Percentiles rank a stretch among this genome's conserved stretches.
Conservation (phyloP, 306 rosid genomes). For the Elaeagnus macrophylla region DNA sequence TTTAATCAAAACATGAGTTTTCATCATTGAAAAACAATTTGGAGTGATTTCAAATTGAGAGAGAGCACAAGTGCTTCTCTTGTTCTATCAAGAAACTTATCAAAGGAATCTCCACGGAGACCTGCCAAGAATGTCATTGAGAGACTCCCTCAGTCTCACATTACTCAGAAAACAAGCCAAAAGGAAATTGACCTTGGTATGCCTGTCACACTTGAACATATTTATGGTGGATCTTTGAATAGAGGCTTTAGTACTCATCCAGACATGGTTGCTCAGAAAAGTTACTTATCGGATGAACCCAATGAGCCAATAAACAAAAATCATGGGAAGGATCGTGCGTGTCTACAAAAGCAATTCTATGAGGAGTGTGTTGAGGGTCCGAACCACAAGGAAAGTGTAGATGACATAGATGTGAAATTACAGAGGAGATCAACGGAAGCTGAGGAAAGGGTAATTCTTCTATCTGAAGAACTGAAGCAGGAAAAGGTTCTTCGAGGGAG, state of each 20-base stretch:
- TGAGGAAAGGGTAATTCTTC: constrained; percentile 58
- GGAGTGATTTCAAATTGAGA: too few relatives aligned
- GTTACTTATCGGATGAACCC: constrained; percentile 35
- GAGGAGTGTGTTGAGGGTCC: constrained; percentile 22
- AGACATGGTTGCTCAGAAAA: constrained; percentile 34
- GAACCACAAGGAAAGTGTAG: constrained; percentile 40
- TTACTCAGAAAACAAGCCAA: constrained; percentile 30
- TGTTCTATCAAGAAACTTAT: too few relatives aligned
- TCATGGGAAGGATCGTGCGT: constrained; percentile 29
- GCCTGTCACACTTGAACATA: constrained; percentile 71
- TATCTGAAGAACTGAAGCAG: constrained; percentile 58
- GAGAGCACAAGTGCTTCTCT: too few relatives aligned
- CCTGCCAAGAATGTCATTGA: constrained; percentile 81
- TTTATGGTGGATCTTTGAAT: constrained; percentile 48
- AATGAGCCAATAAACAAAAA: constrained; percentile 32
- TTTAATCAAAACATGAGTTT: too few relatives aligned
- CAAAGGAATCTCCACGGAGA: constrained; percentile 77
- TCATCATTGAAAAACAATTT: too few relatives aligned
- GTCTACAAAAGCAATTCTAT: constrained; percentile 23
- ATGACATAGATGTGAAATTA: constrained; percentile 48
- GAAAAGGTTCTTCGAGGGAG: constrained; percentile 48
- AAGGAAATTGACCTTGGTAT: constrained; percentile 39
- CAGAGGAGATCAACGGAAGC: constrained; percentile 61
- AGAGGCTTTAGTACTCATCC: constrained; percentile 38
- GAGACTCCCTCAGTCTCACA: constrained; percentile 65